phyloP scores from a whole-genome alignment of 148 eudicot species.

The Nepenthes mirabilis region DNA sequence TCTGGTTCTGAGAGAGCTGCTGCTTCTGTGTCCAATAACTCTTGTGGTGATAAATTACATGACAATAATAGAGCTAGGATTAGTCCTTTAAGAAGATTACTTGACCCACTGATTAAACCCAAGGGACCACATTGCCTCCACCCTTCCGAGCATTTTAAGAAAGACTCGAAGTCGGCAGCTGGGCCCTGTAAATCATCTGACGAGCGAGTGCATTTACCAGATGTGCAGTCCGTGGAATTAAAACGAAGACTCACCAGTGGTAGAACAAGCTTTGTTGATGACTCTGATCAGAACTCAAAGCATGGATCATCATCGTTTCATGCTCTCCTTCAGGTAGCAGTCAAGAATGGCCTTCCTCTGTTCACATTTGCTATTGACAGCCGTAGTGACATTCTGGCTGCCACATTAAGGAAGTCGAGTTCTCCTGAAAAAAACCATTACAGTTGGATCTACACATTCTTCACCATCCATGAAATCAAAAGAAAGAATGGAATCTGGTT shows the following conservation, averaged over 20 bases:
- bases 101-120: slow-evolving; percentile 67
- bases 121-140: slow-evolving; percentile 21
- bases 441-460: slow-evolving; percentile 66
- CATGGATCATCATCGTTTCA: slow-evolving; percentile 17
- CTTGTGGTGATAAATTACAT: slow-evolving; percentile 19
- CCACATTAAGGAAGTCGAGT: slow-evolving; percentile 43
- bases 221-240: slow-evolving; percentile 14
- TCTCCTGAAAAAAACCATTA: slow-evolving; percentile 24
- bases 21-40: slow-evolving; percentile 14
- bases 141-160: slow-evolving; percentile 21
- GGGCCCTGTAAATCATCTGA: slow-evolving; percentile 16
- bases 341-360: slow-evolving; percentile 76
- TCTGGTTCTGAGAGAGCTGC: slow-evolving; percentile 19
- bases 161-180: slow-evolving; percentile 15
- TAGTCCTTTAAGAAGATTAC: slow-evolving; percentile 81
- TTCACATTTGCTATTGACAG: slow-evolving; percentile 64
- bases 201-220: slow-evolving; percentile 15
- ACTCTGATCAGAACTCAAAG: slow-evolving; percentile 12
- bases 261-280: slow-evolving; percentile 6
- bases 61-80: slow-evolving; percentile 31
- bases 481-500: slow-evolving; percentile 56
- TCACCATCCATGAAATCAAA: slow-evolving; percentile 57
- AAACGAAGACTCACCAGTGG: slow-evolving; percentile 15
- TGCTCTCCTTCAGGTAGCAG: slow-evolving; percentile 62
- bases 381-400: slow-evolving; percentile 51